A percentile compares a stretch with the other conserved stretches of the same genome.
These are phyloP conservation scores for Gentiana dahurica DNA, from an alignment of 257 asterid species.

Conservation along the genomic window DNA sequence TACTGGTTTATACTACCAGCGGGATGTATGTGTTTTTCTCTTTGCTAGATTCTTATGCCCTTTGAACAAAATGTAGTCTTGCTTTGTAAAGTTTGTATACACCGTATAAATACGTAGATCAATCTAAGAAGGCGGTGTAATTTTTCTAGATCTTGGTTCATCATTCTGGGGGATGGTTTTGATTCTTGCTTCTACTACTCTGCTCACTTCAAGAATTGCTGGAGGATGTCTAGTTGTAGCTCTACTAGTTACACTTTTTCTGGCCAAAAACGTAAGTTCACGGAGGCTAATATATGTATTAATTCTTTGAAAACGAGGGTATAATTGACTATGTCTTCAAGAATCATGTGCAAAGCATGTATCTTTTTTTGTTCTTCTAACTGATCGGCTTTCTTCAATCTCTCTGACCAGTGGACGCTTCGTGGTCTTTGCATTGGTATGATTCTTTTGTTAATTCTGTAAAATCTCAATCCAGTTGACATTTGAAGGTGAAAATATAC, in stretches of 20 bases:
- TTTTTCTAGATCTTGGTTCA: slow-evolving; percentile 36
- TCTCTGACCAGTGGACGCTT: slow-evolving; percentile 33
- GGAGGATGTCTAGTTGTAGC: slow-evolving; percentile 28
- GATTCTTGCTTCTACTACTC: slow-evolving; percentile 36
- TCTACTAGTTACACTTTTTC: slow-evolving; percentile 24
- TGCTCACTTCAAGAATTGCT: slow-evolving; percentile 34
- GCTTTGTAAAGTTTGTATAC: too few relatives aligned
- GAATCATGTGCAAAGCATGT: too few relatives aligned
- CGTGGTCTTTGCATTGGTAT: slow-evolving; percentile 35
- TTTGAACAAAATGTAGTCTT: not conserved
- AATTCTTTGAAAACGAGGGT: too few relatives aligned
- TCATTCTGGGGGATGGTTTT: slow-evolving; percentile 43
- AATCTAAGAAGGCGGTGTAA: slow-evolving; percentile 4
- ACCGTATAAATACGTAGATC: not conserved
- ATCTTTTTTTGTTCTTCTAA: not conserved
- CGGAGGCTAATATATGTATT: too few relatives aligned
- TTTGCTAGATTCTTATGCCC: not conserved
- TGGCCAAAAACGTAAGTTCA: slow-evolving; percentile 33
- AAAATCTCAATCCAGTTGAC: slow-evolving; percentile 8
- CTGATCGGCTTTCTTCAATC: slow-evolving; percentile 13
- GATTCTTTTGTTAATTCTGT: slow-evolving; percentile 2
- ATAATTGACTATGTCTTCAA: too few relatives aligned
- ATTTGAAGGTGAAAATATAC: not conserved
- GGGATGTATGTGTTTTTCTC: slow-evolving; percentile 27
- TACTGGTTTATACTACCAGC: slow-evolving; percentile 33